Percentiles rank a stretch among this genome's conserved stretches.
phyloP scores from a whole-genome alignment of 257 asterid species.

The Salvia splendens region DNA sequence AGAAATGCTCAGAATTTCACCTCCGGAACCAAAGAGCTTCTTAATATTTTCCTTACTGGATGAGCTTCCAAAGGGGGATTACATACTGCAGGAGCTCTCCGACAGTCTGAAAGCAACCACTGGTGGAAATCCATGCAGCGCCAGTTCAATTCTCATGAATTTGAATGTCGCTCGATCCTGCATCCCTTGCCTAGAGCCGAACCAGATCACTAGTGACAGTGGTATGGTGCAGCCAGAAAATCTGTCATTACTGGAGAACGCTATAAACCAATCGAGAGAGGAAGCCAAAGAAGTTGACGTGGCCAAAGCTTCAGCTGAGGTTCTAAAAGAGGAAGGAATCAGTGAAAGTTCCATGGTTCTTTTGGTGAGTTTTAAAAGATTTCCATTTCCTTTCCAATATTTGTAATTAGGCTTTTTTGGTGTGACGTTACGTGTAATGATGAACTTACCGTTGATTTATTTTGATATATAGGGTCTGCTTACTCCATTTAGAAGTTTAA shows the following conservation, averaged over 20 bases:
- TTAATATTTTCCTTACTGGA: conserved; percentile 65
- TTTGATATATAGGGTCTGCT: conserved; percentile 57
- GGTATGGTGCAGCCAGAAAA: conserved; percentile 43
- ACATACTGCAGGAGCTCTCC: conserved; percentile 63
- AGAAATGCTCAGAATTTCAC: conserved; percentile 86
- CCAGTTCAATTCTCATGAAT: conserved; percentile 74
- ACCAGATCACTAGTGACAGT: conserved; percentile 23
- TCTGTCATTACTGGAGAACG: conserved; percentile 55
- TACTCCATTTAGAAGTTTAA: conserved; percentile 41
- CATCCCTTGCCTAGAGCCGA: conserved; percentile 34
- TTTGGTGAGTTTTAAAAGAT: conserved; percentile 41
- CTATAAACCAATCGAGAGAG: conserved; percentile 64
- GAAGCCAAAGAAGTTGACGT: conserved; percentile 58
- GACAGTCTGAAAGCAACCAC: conserved; percentile 49
- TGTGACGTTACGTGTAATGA: not conserved
- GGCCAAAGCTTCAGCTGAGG: conserved; percentile 68
- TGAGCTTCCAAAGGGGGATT: conserved; percentile 87
- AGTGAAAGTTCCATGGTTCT: conserved; percentile 76
- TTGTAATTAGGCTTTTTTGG: too few relatives aligned
- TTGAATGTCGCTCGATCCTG: conserved; percentile 49
- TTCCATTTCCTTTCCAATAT: too few relatives aligned
- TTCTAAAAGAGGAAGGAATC: conserved; percentile 73
- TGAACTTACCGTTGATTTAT: not conserved
- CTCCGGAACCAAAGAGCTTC: conserved; percentile 72
- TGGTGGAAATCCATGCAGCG: conserved; percentile 65